These are phyloP conservation scores for Russula compacta DNA, from an alignment of 768 basidiomycete species.

Conservation along the genomic window DNA sequence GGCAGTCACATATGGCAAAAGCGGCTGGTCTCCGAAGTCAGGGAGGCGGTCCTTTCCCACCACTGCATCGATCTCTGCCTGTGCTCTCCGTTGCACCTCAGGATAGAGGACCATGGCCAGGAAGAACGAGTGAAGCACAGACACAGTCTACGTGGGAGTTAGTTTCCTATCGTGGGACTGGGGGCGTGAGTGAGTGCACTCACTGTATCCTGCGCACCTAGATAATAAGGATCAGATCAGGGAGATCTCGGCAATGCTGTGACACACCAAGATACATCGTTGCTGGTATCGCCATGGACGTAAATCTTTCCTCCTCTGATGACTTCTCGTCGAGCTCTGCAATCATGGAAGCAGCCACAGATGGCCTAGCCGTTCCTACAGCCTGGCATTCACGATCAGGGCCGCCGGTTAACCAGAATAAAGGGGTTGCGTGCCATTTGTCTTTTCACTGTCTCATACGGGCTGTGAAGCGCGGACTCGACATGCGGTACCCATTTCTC, in stretches of 20 bases:
- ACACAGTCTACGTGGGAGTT: conserved; percentile 16
- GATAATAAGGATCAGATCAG: not conserved
- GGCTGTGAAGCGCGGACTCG: conserved; percentile 6
- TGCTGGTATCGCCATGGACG: not conserved
- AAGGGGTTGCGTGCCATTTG: not conserved
- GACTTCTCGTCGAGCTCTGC: not conserved
- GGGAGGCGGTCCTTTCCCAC: conserved; percentile 23
- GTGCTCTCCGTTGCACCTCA: conserved; percentile 21
- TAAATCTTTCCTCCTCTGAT: not conserved
- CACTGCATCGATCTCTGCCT: conserved; percentile 23
- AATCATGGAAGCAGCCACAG: conserved; percentile 2
- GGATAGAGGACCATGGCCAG: conserved; percentile 26
- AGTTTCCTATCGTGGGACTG: not conserved
- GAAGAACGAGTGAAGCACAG: conserved; percentile 22
- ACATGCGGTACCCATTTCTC: conserved; percentile 14
- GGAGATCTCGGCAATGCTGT: too few relatives aligned
- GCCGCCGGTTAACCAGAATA: not conserved
- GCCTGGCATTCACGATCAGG: not conserved
- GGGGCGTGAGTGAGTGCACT: not conserved
- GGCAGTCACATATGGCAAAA: conserved; percentile 21
- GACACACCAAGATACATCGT: conserved; percentile 7
- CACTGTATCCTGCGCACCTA: conserved; percentile 6
- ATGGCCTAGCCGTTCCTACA: not conserved
- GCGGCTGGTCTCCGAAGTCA: conserved; percentile 14
- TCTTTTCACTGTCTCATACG: conserved; percentile 16